Percentiles rank a stretch among this genome's conserved stretches.
These are phyloP conservation scores for Streptanthus diversifolius DNA, from an alignment of 345 rosid species.

Conservation along the genomic window DNA sequence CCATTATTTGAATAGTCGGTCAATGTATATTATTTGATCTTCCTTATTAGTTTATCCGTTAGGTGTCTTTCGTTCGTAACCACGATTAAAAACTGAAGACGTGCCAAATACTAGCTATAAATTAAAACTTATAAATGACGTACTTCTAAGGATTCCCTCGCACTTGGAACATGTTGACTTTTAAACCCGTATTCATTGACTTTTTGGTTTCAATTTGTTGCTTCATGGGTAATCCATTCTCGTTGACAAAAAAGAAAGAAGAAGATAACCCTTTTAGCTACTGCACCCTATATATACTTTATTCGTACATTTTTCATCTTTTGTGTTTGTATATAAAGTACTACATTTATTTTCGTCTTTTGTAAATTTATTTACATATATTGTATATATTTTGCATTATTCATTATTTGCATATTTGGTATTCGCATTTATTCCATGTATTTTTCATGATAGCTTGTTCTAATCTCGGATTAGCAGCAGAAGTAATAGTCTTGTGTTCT, in stretches of 20 bases:
- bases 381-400: not conserved
- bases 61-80: constrained; percentile 8
- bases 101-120: not conserved
- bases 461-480: not conserved
- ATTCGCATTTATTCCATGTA: not conserved
- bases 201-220: not conserved
- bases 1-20: constrained; percentile 12
- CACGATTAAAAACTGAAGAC: constrained; percentile 6
- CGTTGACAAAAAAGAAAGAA: no score
- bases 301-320: not conserved
- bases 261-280: not conserved
- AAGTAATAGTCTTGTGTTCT: not conserved
- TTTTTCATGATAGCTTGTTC: not conserved
- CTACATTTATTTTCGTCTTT: not conserved
- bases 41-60: not conserved
- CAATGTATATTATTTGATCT: constrained; percentile 1
- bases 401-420: not conserved
- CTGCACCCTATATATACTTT: no score
- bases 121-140: not conserved
- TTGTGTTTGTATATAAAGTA: not conserved
- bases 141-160: not conserved
- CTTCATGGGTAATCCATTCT: not conserved
- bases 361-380: not conserved
- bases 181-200: not conserved
- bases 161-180: constrained; percentile 7